Percentiles rank a stretch among this genome's conserved stretches.
phyloP scores from a whole-genome alignment of 1,284 basidiomycete genomes.

The Irpex sp. region DNA sequence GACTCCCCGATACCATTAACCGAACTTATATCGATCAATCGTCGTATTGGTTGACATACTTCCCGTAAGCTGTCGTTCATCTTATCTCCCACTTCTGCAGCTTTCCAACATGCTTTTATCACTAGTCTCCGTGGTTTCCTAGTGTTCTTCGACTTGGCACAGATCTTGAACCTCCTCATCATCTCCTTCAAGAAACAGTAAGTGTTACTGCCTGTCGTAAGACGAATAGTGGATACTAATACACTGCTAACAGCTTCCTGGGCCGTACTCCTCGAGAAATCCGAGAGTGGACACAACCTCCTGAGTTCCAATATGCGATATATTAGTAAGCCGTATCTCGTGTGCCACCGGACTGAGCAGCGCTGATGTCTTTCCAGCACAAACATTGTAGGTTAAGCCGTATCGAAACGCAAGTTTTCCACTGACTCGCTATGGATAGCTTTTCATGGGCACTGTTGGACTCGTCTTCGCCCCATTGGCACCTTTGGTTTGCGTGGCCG shows the following conservation, averaged over 20 bases:
- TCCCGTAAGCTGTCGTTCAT: constrained; percentile 62
- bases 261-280: constrained; percentile 97
- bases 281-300: constrained; percentile 94
- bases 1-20: constrained; percentile 69
- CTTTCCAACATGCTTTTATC: not conserved
- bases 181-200: constrained; percentile 81
- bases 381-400: constrained; percentile 46
- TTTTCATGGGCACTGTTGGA: constrained; percentile 87
- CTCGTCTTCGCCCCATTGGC: constrained; percentile 91
- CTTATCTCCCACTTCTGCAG: not conserved
- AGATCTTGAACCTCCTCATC: constrained; percentile 87
- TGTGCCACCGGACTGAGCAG: not conserved
- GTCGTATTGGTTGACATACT: constrained; percentile 93
- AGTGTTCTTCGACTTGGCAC: constrained; percentile 92
- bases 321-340: constrained; percentile 64
- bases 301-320: constrained; percentile 87
- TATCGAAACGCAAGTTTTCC: not conserved
- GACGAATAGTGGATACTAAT: not conserved
- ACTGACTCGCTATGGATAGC: constrained; percentile 32
- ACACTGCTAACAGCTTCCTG: constrained; percentile 55
- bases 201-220: constrained; percentile 14
- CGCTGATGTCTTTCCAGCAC: constrained; percentile 39
- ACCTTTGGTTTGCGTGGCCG: constrained; percentile 79
- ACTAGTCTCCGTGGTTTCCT: constrained; percentile 87
- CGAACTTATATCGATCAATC: constrained; percentile 80